Conservation (phyloP, 1,284 basidiomycete genomes). For the Malassezia dermatis region DNA sequence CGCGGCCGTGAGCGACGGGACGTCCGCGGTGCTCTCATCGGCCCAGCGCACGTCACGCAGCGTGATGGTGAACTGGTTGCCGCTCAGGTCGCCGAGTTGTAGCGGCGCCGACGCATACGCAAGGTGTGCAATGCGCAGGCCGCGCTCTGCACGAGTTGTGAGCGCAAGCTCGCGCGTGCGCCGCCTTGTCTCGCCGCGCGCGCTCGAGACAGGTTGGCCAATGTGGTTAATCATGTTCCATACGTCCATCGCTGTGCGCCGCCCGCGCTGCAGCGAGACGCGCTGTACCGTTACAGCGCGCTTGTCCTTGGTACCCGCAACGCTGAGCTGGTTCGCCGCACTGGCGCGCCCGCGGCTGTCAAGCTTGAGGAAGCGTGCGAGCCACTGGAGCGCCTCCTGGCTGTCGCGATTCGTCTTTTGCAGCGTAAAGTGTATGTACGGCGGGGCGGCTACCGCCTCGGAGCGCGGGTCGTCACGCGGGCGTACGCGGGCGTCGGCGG, state of each 20-base stretch:
- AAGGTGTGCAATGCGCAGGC: conserved; percentile 77
- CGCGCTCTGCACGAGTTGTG: conserved; percentile 50
- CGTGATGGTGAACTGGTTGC: conserved; percentile 89
- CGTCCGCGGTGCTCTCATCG: conserved; percentile 1
- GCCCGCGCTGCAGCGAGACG: conserved; percentile 69
- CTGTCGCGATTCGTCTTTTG: conserved; percentile 98
- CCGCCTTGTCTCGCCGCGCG: conserved; percentile 8
- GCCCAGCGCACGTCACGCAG: conserved; percentile 58
- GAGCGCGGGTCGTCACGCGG: conserved; percentile 46
- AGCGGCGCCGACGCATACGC: conserved; percentile 69
- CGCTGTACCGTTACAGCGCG: conserved; percentile 89
- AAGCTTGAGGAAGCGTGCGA: conserved; percentile 54
- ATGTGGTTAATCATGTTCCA: conserved; percentile 57
- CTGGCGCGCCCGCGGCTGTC: conserved; percentile 17
- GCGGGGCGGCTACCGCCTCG: conserved; percentile 51
- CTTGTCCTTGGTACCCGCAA: conserved; percentile 97
- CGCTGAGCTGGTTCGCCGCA: conserved; percentile 57
- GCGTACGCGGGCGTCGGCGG: neutral
- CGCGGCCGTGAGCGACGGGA: conserved; percentile 58
- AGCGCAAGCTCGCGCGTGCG: conserved; percentile 20
- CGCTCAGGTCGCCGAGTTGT: conserved; percentile 87
- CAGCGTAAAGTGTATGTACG: conserved; percentile 89
- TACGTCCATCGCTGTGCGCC: conserved; percentile 69
- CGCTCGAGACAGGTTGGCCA: conserved; percentile 17
- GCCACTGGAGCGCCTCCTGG: conserved; percentile 73